A percentile compares a stretch with the other conserved stretches of the same genome.
Conservation (phyloP, 495 filamentous ascomycete species). For the Neurospora discreta region DNA sequence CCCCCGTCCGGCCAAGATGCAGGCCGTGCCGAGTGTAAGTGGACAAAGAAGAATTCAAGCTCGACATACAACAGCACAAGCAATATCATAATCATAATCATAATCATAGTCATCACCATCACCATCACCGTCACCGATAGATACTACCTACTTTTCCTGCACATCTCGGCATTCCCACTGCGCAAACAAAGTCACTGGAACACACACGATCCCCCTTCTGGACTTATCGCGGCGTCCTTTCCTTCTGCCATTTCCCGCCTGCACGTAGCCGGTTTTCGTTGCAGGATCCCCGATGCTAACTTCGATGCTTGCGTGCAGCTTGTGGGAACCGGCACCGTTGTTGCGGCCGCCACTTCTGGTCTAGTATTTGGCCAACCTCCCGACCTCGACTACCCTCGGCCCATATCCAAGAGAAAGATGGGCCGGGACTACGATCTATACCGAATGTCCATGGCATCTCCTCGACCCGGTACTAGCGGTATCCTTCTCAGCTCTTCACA, state of each 20-base stretch:
- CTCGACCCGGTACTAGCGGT: conserved; percentile 30
- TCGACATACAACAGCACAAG: neutral
- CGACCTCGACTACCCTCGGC: conserved; percentile 21
- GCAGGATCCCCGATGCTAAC: conserved; percentile 6
- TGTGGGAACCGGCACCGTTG: conserved; percentile 46
- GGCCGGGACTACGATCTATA: conserved; percentile 29
- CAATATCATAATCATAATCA: neutral
- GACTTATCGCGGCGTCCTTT: neutral
- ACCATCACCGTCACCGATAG: neutral
- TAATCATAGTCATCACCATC: neutral
- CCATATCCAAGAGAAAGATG: conserved; percentile 29
- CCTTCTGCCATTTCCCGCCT: neutral
- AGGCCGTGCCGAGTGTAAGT: conserved; percentile 57
- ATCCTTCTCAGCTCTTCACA: conserved; percentile 18
- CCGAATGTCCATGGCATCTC: conserved; percentile 23
- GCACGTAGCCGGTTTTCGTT: conserved; percentile 7
- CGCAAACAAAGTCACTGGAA: neutral
- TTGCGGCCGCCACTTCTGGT: conserved; percentile 47
- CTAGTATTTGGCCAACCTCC: conserved; percentile 41
- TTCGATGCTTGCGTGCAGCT: conserved; percentile 26
- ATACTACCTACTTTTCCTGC: neutral
- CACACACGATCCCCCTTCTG: neutral
- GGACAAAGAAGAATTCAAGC: neutral
- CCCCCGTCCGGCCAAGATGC: conserved; percentile 36
- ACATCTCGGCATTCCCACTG: neutral